Evolutionary conservation across 192 early-diverging fungal species (phyloP).

Genomic region (Coemansia sp.): DNA sequence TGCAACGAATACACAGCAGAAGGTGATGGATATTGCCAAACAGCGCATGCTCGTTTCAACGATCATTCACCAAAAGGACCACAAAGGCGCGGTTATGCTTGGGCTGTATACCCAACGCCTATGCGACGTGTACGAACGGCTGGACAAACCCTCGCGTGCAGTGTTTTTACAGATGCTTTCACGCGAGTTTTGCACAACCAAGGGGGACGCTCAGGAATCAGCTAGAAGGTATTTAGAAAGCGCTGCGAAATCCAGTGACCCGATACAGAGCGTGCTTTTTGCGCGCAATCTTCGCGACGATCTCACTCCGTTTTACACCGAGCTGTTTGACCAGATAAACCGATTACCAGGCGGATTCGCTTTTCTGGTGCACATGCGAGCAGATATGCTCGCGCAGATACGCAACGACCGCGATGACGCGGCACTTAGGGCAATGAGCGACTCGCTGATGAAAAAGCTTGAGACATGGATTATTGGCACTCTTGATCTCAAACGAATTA

Average conservation of each 20-base stretch:
- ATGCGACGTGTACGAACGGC: constrained; percentile 59
- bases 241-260: constrained; percentile 11
- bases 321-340: constrained; percentile 77
- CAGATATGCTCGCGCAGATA: constrained; percentile 63
- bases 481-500: constrained; percentile 77
- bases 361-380: constrained; percentile 77
- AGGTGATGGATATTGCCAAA: constrained; percentile 1
- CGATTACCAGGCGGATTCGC: constrained; percentile 76
- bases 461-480: constrained; percentile 77
- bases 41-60: constrained; percentile 30
- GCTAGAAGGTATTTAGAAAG: constrained; percentile 21
- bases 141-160: constrained; percentile 37
- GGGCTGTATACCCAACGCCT: constrained; percentile 55
- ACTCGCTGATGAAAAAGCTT: constrained; percentile 66
- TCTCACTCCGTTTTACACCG: constrained; percentile 67
- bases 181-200: constrained; percentile 50
- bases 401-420: constrained; percentile 45
- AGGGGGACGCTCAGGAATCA: constrained; percentile 47
- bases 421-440: constrained; percentile 60
- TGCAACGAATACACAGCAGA: not conserved
- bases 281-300: constrained; percentile 66
- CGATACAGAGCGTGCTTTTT: constrained; percentile 20
- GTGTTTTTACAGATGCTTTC: constrained; percentile 29
- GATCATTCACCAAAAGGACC: constrained; percentile 52
- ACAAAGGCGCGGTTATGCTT: constrained; percentile 58